phyloP scores from a whole-genome alignment of 2,329 filamentous ascomycete species.

The Monosporascus sp. region DNA sequence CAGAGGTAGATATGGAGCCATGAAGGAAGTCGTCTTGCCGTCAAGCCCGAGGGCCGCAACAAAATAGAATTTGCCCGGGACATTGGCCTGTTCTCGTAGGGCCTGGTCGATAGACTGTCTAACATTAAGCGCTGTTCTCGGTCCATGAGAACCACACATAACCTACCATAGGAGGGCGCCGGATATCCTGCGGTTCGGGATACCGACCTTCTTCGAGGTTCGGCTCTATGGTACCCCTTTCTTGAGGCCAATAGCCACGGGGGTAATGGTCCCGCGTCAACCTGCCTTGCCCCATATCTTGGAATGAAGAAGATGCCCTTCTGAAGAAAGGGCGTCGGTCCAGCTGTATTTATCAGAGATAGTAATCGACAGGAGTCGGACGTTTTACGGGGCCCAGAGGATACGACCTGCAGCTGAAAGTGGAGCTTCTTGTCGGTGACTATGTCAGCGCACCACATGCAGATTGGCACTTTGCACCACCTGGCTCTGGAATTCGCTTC shows the following conservation, averaged over 20 bases:
- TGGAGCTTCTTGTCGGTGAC: not conserved
- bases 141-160: not conserved
- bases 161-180: slow-evolving; percentile 35
- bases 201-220: slow-evolving; percentile 29
- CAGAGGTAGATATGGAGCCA: slow-evolving; percentile 19
- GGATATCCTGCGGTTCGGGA: slow-evolving; percentile 28
- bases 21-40: slow-evolving; percentile 34
- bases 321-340: not conserved
- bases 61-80: slow-evolving; percentile 47
- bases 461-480: not conserved
- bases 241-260: slow-evolving; percentile 27
- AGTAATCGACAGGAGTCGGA: not conserved
- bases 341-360: not conserved
- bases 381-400: not conserved
- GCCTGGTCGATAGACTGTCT: slow-evolving; percentile 45
- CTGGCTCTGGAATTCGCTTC: slow-evolving; percentile 5
- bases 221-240: slow-evolving; percentile 17
- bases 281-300: slow-evolving; percentile 36
- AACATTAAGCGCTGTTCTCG: slow-evolving; percentile 9
- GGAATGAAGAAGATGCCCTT: not conserved
- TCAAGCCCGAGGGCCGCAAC: slow-evolving; percentile 45
- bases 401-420: not conserved
- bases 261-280: slow-evolving; percentile 32
- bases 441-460: not conserved
- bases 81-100: slow-evolving; percentile 45